A percentile compares a stretch with the other conserved stretches of the same genome.
These are phyloP conservation scores for Nicotiana noctiflora DNA, from an alignment of 257 asterid species.

Conservation along the genomic window DNA sequence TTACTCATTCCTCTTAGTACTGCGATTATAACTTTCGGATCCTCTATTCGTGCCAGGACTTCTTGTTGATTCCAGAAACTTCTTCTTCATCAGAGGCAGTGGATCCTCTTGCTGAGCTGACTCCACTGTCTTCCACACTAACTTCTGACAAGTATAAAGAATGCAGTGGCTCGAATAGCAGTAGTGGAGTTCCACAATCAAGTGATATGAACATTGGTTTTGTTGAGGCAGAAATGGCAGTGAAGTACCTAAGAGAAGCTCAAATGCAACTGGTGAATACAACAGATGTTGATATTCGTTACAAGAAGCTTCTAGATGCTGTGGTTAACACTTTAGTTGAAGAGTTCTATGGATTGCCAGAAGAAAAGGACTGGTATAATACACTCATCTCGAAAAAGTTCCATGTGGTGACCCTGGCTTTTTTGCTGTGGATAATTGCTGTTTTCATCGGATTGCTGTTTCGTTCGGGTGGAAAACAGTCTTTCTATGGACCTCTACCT, in stretches of 20 bases:
- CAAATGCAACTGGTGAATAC: conserved; percentile 35
- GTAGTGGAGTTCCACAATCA: background rate
- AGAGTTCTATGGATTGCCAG: conserved; percentile 31
- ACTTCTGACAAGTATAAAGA: background rate
- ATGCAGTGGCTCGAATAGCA: background rate
- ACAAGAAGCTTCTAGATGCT: conserved; percentile 51
- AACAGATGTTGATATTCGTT: conserved; percentile 25
- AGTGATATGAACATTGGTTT: background rate
- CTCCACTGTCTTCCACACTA: background rate
- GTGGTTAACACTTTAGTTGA: conserved; percentile 28
- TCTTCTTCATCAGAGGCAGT: background rate
- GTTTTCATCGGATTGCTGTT: conserved; percentile 18
- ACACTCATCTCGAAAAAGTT: conserved; percentile 24
- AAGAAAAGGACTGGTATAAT: conserved; percentile 33
- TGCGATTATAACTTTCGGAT: background rate
- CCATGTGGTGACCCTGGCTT: conserved; percentile 24
- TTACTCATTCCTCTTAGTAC: background rate
- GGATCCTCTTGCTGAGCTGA: background rate
- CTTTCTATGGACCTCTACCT: conserved; percentile 32
- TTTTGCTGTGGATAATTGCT: conserved; percentile 32
- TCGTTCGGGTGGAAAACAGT: conserved; percentile 10
- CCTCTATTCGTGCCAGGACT: background rate
- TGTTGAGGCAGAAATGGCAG: conserved; percentile 40
- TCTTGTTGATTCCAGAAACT: background rate
- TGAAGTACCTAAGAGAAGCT: conserved; percentile 47